phyloP scores from a whole-genome alignment of 169 alveolate genomes.

The Plasmodium gonderi region DNA sequence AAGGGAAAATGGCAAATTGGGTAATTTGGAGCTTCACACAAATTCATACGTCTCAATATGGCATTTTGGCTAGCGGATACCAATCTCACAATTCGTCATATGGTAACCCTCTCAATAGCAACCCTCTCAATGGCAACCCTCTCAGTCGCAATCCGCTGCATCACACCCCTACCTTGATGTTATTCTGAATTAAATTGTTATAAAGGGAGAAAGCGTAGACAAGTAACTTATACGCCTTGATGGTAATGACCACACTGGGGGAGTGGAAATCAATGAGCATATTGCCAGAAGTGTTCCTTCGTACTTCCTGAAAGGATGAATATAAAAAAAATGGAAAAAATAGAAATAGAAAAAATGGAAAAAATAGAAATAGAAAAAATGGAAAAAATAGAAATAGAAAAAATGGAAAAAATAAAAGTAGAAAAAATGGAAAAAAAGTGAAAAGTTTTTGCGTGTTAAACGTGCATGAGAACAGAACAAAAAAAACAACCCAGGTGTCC shows the following conservation, averaged over 20 bases:
- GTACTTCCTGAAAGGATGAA: constrained; percentile 20
- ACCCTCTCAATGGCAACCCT: too few relatives aligned
- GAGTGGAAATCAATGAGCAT: constrained; percentile 53
- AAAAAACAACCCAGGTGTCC: too few relatives aligned
- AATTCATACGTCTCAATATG: too few relatives aligned
- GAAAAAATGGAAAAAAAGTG: neutral
- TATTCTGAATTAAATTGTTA: constrained; percentile 30
- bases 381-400: neutral
- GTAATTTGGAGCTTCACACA: too few relatives aligned
- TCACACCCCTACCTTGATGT: constrained; percentile 18
- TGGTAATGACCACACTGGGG: constrained; percentile 67
- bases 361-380: neutral
- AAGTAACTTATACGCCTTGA: constrained; percentile 56
- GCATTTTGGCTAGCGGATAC: too few relatives aligned
- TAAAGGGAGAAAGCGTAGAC: constrained; percentile 59
- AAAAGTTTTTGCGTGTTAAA: too few relatives aligned
- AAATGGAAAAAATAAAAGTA: neutral
- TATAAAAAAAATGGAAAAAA: neutral
- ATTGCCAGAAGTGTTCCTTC: neutral
- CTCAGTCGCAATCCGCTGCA: neutral
- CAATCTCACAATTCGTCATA: too few relatives aligned
- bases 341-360: neutral
- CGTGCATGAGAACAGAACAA: too few relatives aligned
- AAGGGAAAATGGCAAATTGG: too few relatives aligned
- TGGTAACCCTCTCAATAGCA: too few relatives aligned